Percentiles rank a stretch among this genome's conserved stretches.
Conservation (phyloP, 2,329 filamentous ascomycete species). For the Diaporthe sp. region DNA sequence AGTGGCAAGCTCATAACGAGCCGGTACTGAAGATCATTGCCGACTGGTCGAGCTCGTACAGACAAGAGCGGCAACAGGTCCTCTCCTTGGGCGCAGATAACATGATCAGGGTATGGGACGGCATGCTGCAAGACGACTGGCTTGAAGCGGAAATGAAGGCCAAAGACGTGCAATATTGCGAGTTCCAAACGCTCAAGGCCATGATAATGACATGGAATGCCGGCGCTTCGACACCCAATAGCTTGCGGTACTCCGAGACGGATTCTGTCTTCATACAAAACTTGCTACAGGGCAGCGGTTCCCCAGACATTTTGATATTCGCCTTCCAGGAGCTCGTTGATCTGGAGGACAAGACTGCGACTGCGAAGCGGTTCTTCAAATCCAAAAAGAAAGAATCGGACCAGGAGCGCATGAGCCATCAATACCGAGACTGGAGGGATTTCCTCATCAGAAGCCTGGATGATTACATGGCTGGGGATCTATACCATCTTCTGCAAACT, state of each 20-base stretch:
- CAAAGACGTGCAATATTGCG: slow-evolving; percentile 84
- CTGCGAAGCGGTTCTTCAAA: slow-evolving; percentile 94
- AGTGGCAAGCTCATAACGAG: slow-evolving; percentile 91
- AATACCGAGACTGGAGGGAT: slow-evolving; percentile 96
- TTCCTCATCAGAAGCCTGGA: slow-evolving; percentile 86
- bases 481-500: slow-evolving; percentile 89
- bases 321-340: slow-evolving; percentile 99
- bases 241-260: slow-evolving; percentile 74
- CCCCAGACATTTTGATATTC: slow-evolving; percentile 92
- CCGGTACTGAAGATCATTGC: slow-evolving; percentile 82
- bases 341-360: slow-evolving; percentile 95
- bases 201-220: slow-evolving; percentile 96
- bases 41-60: slow-evolving; percentile 87
- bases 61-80: slow-evolving; percentile 84
- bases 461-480: slow-evolving; percentile 81
- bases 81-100: slow-evolving; percentile 90
- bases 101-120: slow-evolving; percentile 88
- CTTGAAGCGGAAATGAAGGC: slow-evolving; percentile 90
- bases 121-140: slow-evolving; percentile 92
- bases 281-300: slow-evolving; percentile 78
- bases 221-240: slow-evolving; percentile 91
- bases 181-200: slow-evolving; percentile 83
- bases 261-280: slow-evolving; percentile 85
- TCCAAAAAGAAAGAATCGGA: slow-evolving; percentile 88
- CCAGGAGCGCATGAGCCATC: slow-evolving; percentile 93